phyloP scores from a whole-genome alignment of 805 yeast species.

The Barnettozyma vustinii region DNA sequence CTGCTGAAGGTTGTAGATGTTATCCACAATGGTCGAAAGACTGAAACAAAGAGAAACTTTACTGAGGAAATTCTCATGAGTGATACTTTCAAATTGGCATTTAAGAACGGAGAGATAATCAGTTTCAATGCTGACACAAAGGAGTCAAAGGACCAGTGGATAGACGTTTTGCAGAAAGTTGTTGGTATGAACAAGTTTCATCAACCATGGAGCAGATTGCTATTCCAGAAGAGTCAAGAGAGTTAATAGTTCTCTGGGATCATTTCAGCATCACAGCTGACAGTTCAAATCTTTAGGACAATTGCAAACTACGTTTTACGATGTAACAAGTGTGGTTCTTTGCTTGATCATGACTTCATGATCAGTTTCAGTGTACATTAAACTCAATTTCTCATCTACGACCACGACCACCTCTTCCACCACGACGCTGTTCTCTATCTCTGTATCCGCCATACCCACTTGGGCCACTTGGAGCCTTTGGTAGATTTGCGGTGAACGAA shows the following conservation, averaged over 20 bases:
- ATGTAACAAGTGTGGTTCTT: no score
- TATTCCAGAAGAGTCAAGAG: slow-evolving; percentile 20
- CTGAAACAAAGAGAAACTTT: slow-evolving; percentile 42
- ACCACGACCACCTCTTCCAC: slow-evolving; percentile 15
- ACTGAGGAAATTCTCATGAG: slow-evolving; percentile 67
- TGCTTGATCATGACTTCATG: not conserved
- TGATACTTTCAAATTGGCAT: slow-evolving; percentile 69
- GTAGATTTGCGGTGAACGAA: slow-evolving; percentile 7
- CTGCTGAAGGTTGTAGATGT: slow-evolving; percentile 53
- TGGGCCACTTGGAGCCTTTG: slow-evolving; percentile 14
- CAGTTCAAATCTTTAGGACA: not conserved
- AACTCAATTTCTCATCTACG: slow-evolving; percentile 4
- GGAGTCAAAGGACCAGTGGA: slow-evolving; percentile 62
- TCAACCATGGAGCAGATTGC: slow-evolving; percentile 55
- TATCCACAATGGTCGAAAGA: slow-evolving; percentile 30
- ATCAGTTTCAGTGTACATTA: not conserved
- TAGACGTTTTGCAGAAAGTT: slow-evolving; percentile 48
- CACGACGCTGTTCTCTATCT: slow-evolving; percentile 18
- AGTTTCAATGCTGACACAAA: slow-evolving; percentile 80
- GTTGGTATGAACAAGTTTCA: slow-evolving; percentile 51
- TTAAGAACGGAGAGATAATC: slow-evolving; percentile 75
- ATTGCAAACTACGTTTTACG: not conserved
- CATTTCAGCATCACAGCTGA: not conserved
- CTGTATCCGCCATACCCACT: slow-evolving; percentile 13
- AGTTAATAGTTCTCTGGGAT: not conserved